These are phyloP conservation scores for Porodaedalea pini DNA, from an alignment of 1,284 basidiomycete genomes.

Conservation along the genomic window DNA sequence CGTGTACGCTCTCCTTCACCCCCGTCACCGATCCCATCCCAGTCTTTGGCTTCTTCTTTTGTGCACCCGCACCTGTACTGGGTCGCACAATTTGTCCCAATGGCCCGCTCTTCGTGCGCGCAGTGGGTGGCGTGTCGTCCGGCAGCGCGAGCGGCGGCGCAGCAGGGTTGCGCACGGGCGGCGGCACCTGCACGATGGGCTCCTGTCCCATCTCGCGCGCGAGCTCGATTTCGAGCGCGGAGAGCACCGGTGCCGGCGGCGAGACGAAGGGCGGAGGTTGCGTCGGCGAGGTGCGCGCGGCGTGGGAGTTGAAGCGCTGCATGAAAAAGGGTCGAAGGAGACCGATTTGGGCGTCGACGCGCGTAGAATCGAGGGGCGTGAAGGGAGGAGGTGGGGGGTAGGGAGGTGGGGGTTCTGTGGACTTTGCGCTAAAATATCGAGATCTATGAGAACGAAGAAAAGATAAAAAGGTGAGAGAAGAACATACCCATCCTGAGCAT, in stretches of 20 bases:
- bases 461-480: constrained; percentile 1
- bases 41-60: too few species aligned
- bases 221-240: constrained; percentile 1
- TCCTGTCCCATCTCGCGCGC: not conserved
- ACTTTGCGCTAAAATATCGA: constrained; percentile 45
- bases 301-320: constrained; percentile 47
- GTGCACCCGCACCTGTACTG: constrained; percentile 27
- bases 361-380: constrained; percentile 60
- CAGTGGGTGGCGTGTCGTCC: constrained; percentile 57
- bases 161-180: constrained; percentile 24
- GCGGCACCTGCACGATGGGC: not conserved
- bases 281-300: constrained; percentile 26
- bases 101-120: constrained; percentile 69
- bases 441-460: constrained; percentile 1
- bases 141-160: constrained; percentile 39
- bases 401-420: constrained; percentile 78
- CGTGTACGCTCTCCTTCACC: too few species aligned
- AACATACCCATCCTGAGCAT: constrained; percentile 48
- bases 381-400: constrained; percentile 84
- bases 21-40: too few species aligned
- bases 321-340: constrained; percentile 79
- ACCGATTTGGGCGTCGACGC: constrained; percentile 78
- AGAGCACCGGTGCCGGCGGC: constrained; percentile 16
- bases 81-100: constrained; percentile 62
- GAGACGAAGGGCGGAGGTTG: constrained; percentile 24